Evolutionary conservation across 148 eudicot genomes (phyloP), one percentile per base, ranked within the genome.

Genomic region (Rhododendron simsii): DNA sequence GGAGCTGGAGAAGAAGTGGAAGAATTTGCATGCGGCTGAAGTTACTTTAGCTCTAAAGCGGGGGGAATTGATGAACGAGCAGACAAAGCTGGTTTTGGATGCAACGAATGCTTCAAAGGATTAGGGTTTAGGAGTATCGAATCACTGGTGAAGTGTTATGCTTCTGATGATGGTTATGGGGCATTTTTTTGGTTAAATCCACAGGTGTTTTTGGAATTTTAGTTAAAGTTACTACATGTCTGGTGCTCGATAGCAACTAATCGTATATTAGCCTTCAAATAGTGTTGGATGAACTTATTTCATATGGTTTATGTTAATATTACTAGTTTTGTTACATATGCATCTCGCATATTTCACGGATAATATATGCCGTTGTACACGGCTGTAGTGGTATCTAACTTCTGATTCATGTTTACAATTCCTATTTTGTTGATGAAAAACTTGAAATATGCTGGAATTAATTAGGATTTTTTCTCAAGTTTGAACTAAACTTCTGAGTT

Each of bases 1-100:
- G 86, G 93, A 88, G 74, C 83, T 91, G 88, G 89, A 93, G 26
- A 86, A 69, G 20, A 86, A 90, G 86, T 92, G 93, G 90, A 89
- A 86, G 89, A 48, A 86, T 18, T 86, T 87, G 63, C 37, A 23
- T 87, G 63, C 45, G 28, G 89, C 71, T 16, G 92, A 90, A 81
- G 53, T 44, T 21, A 87, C 85, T 28, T 39, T 90, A 51, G 59
- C 3, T 51, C 16, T 86, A 1, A 44, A 61, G 44, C 86, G 85
- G 86, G 21, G 83, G 13, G 85, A 80, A 18, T 48, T 89, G 84
- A 39, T 90, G 65, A 73, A 23, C 28, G 88, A 90, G 80, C 84
- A 84, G 74, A 48, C 86, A 65, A 75, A 81, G 51, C 48, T 84
- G 81, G 35, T 81, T 10, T 45, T 83, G 41, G 75, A 87, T 51